Evolutionary conservation across 176 grass and related monocot species (phyloP).

Genomic region (Ampelocalamus luodianensis): DNA sequence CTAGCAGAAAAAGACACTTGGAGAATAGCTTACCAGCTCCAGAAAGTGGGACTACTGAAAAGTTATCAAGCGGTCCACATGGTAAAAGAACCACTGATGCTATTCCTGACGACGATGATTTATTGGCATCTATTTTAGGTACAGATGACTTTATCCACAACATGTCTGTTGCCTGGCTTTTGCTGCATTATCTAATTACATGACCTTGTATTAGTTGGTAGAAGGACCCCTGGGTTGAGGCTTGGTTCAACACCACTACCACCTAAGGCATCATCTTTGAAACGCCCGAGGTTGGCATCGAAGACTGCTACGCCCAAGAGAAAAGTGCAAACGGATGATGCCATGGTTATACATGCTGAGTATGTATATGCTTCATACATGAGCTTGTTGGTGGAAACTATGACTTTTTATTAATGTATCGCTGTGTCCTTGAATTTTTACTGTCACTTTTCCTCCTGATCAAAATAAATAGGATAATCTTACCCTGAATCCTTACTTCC

Average conservation of each 20-base stretch:
- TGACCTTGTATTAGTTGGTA: slow-evolving; percentile 68
- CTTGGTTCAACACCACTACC: slow-evolving; percentile 65
- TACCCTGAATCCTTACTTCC: not conserved
- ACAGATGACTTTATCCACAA: slow-evolving; percentile 29
- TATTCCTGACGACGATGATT: slow-evolving; percentile 81
- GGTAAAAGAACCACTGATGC: slow-evolving; percentile 62
- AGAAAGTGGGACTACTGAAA: slow-evolving; percentile 73
- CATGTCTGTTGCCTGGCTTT: slow-evolving; percentile 34
- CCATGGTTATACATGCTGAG: slow-evolving; percentile 98
- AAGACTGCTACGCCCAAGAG: slow-evolving; percentile 65
- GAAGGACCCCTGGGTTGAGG: slow-evolving; percentile 75
- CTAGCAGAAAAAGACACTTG: slow-evolving; percentile 76
- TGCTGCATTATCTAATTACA: slow-evolving; percentile 45
- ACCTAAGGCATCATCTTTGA: slow-evolving; percentile 59
- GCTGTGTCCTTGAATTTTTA: slow-evolving; percentile 2
- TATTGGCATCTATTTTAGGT: slow-evolving; percentile 96
- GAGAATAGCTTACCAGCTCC: slow-evolving; percentile 67
- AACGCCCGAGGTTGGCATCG: slow-evolving; percentile 72
- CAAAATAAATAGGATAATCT: slow-evolving; percentile 7
- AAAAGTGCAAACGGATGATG: slow-evolving; percentile 88
- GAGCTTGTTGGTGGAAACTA: slow-evolving; percentile 33
- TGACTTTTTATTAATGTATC: slow-evolving; percentile 8
- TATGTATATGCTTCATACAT: slow-evolving; percentile 57
- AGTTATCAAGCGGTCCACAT: slow-evolving; percentile 60
- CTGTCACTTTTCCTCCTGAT: not conserved